Percentiles rank a stretch among this genome's conserved stretches.
Conservation (phyloP, 2,329 filamentous ascomycete species). For the Xylaria sp. region DNA sequence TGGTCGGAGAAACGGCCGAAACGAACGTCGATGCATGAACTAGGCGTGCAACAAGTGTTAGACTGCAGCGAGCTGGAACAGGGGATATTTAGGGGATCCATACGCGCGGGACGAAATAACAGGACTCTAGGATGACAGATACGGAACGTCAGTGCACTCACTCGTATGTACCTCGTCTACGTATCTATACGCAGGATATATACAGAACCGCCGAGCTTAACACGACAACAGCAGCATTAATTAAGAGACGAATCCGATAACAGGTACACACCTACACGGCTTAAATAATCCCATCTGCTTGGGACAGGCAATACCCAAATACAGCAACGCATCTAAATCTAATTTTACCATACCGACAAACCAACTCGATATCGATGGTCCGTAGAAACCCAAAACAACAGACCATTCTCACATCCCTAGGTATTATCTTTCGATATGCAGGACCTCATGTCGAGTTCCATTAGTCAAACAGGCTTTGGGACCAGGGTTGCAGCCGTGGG, state of each 20-base stretch:
- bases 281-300: background rate
- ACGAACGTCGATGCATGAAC: conserved; percentile 39
- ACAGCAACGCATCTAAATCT: too few species aligned
- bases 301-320: too few species aligned
- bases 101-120: conserved; percentile 32
- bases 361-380: background rate
- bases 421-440: background rate
- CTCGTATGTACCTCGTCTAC: background rate
- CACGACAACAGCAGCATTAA: background rate
- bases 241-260: background rate
- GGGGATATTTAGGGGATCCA: conserved; percentile 31
- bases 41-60: conserved; percentile 30
- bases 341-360: too few species aligned
- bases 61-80: conserved; percentile 36
- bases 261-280: background rate
- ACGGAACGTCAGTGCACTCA: conserved; percentile 1
- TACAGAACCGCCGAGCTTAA: background rate
- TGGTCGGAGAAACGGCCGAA: conserved; percentile 32
- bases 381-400: background rate
- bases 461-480: conserved; percentile 16
- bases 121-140: conserved; percentile 16
- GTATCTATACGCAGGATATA: background rate
- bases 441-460: background rate
- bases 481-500: conserved; percentile 17
- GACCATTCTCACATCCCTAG: too few species aligned